A percentile compares a stretch with the other conserved stretches of the same genome.
phyloP scores from a whole-genome alignment of 768 basidiomycete genomes.

The Auriculariales sp. region DNA sequence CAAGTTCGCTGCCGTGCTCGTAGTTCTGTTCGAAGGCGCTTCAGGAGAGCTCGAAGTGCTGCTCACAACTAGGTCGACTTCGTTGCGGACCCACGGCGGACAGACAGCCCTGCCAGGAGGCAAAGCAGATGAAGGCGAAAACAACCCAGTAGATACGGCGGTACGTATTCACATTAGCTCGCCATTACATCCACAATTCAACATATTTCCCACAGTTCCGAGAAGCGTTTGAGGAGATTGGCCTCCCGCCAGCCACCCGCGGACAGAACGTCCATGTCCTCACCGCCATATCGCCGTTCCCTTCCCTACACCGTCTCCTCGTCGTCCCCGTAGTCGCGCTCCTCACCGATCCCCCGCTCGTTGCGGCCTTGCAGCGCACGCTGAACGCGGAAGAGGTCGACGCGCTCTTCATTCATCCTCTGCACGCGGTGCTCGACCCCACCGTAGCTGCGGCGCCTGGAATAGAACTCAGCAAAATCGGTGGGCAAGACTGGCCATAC shows the following conservation, averaged over 20 bases:
- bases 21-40: conserved; percentile 61
- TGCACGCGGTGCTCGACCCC: conserved; percentile 60
- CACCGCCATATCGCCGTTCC: conserved; percentile 40
- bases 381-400: conserved; percentile 63
- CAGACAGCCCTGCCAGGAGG: conserved; percentile 79
- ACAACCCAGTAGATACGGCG: conserved; percentile 51
- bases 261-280: conserved; percentile 43
- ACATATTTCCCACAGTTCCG: conserved; percentile 35
- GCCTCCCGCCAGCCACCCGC: conserved; percentile 38
- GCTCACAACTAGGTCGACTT: conserved; percentile 74
- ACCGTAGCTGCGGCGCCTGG: conserved; percentile 26
- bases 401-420: conserved; percentile 64
- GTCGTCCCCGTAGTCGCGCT: conserved; percentile 72
- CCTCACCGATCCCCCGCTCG: conserved; percentile 36
- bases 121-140: conserved; percentile 54
- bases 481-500: conserved; percentile 69
- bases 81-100: conserved; percentile 58
- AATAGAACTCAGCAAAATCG: conserved; percentile 31
- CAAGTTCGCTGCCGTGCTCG: conserved; percentile 62
- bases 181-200: not conserved
- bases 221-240: conserved; percentile 81
- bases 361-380: conserved; percentile 38
- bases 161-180: conserved; percentile 29
- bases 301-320: conserved; percentile 51
- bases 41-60: conserved; percentile 51